Conservation (phyloP, 179 eudicot genomes). For the Nepenthes alata region DNA sequence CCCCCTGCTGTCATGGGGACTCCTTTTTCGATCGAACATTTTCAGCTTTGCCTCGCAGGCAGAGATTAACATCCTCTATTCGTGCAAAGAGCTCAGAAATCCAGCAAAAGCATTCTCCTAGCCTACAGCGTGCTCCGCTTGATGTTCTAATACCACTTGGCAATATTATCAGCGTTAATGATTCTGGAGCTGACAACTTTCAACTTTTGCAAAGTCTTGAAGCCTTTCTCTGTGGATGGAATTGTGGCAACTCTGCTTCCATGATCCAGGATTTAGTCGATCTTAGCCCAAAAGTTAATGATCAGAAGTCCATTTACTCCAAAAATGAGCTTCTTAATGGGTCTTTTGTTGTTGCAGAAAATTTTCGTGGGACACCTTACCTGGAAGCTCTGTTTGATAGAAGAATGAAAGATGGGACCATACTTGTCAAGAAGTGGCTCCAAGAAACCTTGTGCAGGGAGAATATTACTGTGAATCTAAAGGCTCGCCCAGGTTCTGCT, state of each 20-base stretch:
- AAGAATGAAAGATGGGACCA: slow-evolving; percentile 68
- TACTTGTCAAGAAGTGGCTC: slow-evolving; percentile 86
- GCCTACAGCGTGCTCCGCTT: slow-evolving; percentile 53
- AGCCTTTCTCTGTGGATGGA: slow-evolving; percentile 73
- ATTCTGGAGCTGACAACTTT: slow-evolving; percentile 27
- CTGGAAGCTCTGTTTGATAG: slow-evolving; percentile 76
- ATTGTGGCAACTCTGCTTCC: slow-evolving; percentile 34
- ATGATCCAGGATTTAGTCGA: slow-evolving; percentile 32
- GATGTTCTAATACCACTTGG: slow-evolving; percentile 69
- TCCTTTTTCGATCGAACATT: slow-evolving; percentile 75
- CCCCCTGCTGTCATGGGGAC: slow-evolving; percentile 87
- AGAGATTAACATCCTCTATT: slow-evolving; percentile 21
- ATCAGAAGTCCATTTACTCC: slow-evolving; percentile 16
- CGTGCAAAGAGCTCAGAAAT: slow-evolving; percentile 37
- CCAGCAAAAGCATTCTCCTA: slow-evolving; percentile 29
- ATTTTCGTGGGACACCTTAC: slow-evolving; percentile 68
- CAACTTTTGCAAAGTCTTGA: slow-evolving; percentile 49
- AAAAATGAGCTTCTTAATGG: slow-evolving; percentile 41
- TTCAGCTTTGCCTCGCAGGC: slow-evolving; percentile 67
- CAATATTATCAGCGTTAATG: slow-evolving; percentile 27
- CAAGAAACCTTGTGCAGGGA: slow-evolving; percentile 77
- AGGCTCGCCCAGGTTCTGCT: slow-evolving; percentile 57
- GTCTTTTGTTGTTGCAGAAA: slow-evolving; percentile 63
- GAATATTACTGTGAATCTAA: slow-evolving; percentile 49
- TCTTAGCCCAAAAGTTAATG: slow-evolving; percentile 34